A percentile compares a stretch with the other conserved stretches of the same genome.
phyloP scores from a whole-genome alignment of 2,329 filamentous ascomycete genomes.

The Neonectria sp. region DNA sequence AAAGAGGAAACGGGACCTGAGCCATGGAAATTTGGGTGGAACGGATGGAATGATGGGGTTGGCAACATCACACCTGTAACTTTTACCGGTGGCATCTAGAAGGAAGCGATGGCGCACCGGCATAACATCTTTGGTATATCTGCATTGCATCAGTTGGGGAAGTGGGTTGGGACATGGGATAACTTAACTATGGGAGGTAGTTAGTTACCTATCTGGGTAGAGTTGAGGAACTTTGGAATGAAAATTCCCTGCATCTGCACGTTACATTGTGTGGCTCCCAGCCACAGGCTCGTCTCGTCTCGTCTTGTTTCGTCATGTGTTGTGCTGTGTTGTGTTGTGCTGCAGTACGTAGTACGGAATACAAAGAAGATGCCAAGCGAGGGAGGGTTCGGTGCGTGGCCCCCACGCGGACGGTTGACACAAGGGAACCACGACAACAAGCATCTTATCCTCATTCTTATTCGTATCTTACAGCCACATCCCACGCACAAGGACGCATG shows the following conservation, averaged over 20 bases:
- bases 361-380: not conserved
- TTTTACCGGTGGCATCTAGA: constrained; percentile 21
- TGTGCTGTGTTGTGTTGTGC: not conserved
- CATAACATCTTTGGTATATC: constrained; percentile 20
- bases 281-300: constrained; percentile 6
- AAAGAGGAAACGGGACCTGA: constrained; percentile 14
- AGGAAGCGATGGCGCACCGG: constrained; percentile 27
- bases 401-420: constrained; percentile 8
- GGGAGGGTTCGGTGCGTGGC: not conserved
- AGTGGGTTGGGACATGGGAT: not conserved
- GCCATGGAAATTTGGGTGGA: not conserved
- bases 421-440: not conserved
- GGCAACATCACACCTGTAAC: constrained; percentile 5
- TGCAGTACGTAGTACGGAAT: not conserved
- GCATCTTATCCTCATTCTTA: not conserved
- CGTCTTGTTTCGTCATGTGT: constrained; percentile 1
- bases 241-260: constrained; percentile 24
- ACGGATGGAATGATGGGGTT: constrained; percentile 1
- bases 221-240: constrained; percentile 25
- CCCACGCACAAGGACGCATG: constrained; percentile 1
- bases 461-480: constrained; percentile 3
- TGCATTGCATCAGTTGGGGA: not conserved
- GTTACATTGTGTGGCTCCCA: not conserved
- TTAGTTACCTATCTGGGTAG: constrained; percentile 27
- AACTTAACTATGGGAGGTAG: not conserved